These are phyloP conservation scores for Tetrapisispora nanseiensis DNA, from an alignment of 805 yeast genomes.

Conservation along the genomic window DNA sequence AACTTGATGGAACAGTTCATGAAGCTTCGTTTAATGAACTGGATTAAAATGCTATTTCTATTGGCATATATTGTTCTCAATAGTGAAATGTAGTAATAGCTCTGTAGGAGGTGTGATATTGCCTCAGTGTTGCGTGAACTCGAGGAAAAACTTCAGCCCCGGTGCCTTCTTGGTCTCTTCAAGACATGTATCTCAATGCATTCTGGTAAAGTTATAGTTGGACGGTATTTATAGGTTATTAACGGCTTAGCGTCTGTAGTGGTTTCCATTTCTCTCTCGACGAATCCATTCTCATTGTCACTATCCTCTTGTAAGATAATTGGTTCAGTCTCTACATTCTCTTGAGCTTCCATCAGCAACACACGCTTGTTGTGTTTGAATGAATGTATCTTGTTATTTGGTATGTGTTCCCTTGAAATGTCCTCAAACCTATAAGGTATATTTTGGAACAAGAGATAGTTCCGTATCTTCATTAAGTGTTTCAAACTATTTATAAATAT, in stretches of 20 bases:
- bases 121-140: too few relatives aligned
- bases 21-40: too few relatives aligned
- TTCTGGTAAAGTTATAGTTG: conserved; percentile 18
- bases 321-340: conserved; percentile 6
- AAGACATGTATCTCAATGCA: conserved; percentile 25
- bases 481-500: conserved; percentile 21
- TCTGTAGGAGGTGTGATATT: too few relatives aligned
- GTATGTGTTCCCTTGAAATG: background rate
- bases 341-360: conserved; percentile 15
- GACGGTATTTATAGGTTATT: conserved; percentile 15
- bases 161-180: conserved; percentile 24
- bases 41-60: too few relatives aligned
- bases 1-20: too few relatives aligned
- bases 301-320: conserved; percentile 7
- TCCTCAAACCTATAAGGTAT: background rate
- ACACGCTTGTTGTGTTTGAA: conserved; percentile 6
- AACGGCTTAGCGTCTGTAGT: conserved; percentile 17
- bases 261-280: background rate
- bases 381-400: background rate
- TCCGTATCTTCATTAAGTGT: conserved; percentile 18
- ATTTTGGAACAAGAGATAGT: conserved; percentile 14
- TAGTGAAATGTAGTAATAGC: too few relatives aligned
- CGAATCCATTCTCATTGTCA: conserved; percentile 3
- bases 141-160: too few relatives aligned
- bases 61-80: too few relatives aligned